phyloP scores from a whole-genome alignment of 495 filamentous ascomycete genomes.

The Barbatosphaeria neglecta region DNA sequence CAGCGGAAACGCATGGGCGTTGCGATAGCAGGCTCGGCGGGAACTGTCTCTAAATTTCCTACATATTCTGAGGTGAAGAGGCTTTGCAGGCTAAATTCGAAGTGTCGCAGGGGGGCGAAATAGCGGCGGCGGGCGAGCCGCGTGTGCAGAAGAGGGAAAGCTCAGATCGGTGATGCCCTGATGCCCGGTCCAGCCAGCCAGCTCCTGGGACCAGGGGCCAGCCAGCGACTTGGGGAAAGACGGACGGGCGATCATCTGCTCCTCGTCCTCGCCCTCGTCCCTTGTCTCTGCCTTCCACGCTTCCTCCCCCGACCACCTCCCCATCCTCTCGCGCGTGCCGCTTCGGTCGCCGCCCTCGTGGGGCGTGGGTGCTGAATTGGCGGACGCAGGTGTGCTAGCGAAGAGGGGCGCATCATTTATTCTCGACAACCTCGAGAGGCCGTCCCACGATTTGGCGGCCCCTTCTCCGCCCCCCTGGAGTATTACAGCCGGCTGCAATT shows the following conservation, averaged over 20 bases:
- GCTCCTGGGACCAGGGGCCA: neutral
- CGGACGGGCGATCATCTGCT: neutral
- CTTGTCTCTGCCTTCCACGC: neutral
- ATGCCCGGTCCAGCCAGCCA: neutral
- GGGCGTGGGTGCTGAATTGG: neutral
- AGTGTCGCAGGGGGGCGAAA: neutral
- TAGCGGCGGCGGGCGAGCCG: neutral
- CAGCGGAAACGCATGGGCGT: neutral
- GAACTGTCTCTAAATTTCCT: neutral
- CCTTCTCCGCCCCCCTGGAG: neutral
- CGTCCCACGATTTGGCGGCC: neutral
- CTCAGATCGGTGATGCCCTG: neutral
- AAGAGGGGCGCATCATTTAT: neutral
- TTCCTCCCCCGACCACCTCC: no score
- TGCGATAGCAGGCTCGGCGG: neutral
- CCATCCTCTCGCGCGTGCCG: neutral
- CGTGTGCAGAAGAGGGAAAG: neutral
- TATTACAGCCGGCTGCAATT: neutral
- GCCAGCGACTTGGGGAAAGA: no score
- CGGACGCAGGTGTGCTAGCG: neutral
- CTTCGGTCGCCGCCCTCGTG: neutral
- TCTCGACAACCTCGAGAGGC: neutral
- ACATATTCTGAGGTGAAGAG: slow-evolving; percentile 1
- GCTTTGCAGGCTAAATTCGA: slow-evolving; percentile 2
- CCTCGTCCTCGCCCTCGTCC: no score